A percentile compares a stretch with the other conserved stretches of the same genome.
Conservation (phyloP, 352 stramenopile genomes). For the Phytophthora brassicae region DNA sequence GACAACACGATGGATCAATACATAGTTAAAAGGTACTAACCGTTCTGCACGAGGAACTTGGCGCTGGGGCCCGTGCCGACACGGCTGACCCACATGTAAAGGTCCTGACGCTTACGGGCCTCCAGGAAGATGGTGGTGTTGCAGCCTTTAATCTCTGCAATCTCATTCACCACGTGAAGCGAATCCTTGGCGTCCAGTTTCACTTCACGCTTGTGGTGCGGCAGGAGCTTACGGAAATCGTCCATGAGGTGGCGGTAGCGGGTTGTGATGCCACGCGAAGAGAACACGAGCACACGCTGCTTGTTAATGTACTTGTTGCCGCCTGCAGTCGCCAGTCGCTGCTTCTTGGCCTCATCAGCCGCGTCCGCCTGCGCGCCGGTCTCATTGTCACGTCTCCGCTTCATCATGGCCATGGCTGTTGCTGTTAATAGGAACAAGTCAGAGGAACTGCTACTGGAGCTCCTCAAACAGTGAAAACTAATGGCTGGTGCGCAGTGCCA, state of each 20-base stretch:
- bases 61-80: constrained; percentile 94
- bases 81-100: constrained; percentile 98
- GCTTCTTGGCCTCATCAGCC: constrained; percentile 38
- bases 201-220: constrained; percentile 99
- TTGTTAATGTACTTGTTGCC: constrained; percentile 88
- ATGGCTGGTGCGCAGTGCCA: constrained; percentile 25
- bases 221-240: constrained; percentile 97
- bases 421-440: neutral
- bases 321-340: constrained; percentile 33
- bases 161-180: constrained; percentile 97
- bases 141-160: constrained; percentile 98
- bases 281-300: constrained; percentile 93
- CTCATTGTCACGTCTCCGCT: constrained; percentile 44
- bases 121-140: constrained; percentile 97
- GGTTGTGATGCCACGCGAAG: constrained; percentile 91
- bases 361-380: constrained; percentile 33
- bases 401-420: constrained; percentile 42
- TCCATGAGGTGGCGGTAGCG: constrained; percentile 98
- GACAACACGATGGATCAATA: neutral
- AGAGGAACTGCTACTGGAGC: constrained; percentile 10
- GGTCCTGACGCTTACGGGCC: constrained; percentile 96
- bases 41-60: constrained; percentile 98
- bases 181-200: constrained; percentile 97
- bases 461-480: constrained; percentile 17
- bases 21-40: too few species aligned